Evolutionary conservation across 2,329 filamentous ascomycete species (phyloP).

Genomic region (Talaromyces sp.): DNA sequence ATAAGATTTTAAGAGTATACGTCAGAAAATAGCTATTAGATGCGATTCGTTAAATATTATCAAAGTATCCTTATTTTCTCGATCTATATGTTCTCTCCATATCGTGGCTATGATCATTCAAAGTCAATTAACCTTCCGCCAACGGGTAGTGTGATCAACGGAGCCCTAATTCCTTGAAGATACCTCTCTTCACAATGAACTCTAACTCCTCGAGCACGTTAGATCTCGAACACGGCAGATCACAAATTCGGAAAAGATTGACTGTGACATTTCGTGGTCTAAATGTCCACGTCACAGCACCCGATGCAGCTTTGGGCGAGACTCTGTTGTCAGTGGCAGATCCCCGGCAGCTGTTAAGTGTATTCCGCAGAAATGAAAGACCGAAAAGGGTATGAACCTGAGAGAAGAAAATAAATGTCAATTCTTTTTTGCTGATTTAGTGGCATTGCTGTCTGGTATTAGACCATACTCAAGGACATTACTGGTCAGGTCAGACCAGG

Average conservation of each 20-base stretch:
- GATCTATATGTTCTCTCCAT: background rate
- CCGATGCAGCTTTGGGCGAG: conserved; percentile 31
- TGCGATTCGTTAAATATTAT: background rate
- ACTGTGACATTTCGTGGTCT: conserved; percentile 34
- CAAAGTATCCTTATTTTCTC: background rate
- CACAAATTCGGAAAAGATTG: conserved; percentile 24
- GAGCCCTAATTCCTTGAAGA: background rate
- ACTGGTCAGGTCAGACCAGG: conserved; percentile 39
- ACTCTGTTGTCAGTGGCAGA: conserved; percentile 30
- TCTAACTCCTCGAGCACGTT: background rate
- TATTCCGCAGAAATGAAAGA: conserved; percentile 16
- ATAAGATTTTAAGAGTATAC: background rate
- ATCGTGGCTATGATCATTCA: background rate
- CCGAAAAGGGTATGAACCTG: conserved; percentile 22
- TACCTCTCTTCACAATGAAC: background rate
- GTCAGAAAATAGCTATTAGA: background rate
- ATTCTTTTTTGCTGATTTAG: conserved; percentile 12
- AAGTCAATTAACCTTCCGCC: background rate
- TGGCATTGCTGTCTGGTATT: background rate
- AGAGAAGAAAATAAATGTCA: background rate
- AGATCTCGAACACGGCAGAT: background rate
- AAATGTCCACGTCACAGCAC: conserved; percentile 30
- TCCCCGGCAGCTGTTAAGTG: conserved; percentile 23
- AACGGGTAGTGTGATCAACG: background rate
- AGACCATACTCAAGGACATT: conserved; percentile 38